These are phyloP conservation scores for Coemansia sp. DNA, from an alignment of 192 early-diverging fungal genomes.

Conservation along the genomic window DNA sequence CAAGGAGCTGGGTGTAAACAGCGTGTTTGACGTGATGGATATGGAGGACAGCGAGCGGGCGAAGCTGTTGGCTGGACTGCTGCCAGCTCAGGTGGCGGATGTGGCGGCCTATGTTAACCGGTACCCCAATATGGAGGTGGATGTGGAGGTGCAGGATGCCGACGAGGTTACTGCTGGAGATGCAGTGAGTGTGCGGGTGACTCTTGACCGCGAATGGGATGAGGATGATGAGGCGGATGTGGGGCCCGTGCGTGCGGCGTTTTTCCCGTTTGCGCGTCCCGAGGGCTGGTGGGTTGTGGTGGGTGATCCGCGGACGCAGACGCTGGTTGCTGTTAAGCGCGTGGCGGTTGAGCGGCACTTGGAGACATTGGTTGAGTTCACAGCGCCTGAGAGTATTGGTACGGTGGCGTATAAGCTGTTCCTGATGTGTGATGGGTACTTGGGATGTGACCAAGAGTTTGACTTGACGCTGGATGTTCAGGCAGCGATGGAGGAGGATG, in stretches of 20 bases:
- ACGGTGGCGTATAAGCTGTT: conserved; percentile 69
- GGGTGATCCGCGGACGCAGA: conserved; percentile 72
- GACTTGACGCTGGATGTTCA: conserved; percentile 61
- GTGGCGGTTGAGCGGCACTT: conserved; percentile 61
- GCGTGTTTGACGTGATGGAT: conserved; percentile 92
- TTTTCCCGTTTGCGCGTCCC: conserved; percentile 83
- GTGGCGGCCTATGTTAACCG: conserved; percentile 87
- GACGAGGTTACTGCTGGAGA: conserved; percentile 63
- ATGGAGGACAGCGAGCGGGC: conserved; percentile 85
- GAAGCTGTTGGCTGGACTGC: conserved; percentile 57
- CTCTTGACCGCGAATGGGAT: conserved; percentile 79
- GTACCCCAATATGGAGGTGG: conserved; percentile 89
- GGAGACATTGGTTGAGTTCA: conserved; percentile 77
- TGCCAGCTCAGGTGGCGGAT: conserved; percentile 55
- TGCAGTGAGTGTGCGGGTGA: conserved; percentile 62
- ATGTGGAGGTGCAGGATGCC: conserved; percentile 62
- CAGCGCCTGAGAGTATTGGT: conserved; percentile 65
- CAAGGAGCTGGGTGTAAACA: conserved; percentile 53
- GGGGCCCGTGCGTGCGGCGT: conserved; percentile 87
- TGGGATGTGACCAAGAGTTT: conserved; percentile 96
- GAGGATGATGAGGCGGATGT: conserved; percentile 55
- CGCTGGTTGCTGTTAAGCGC: conserved; percentile 88
- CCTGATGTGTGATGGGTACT: conserved; percentile 91
- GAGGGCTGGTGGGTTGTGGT: conserved; percentile 99
- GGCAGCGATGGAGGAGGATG: conserved; percentile 18